Evolutionary conservation across 306 rosid genomes (phyloP).

Genomic region (Fragaria vesca): DNA sequence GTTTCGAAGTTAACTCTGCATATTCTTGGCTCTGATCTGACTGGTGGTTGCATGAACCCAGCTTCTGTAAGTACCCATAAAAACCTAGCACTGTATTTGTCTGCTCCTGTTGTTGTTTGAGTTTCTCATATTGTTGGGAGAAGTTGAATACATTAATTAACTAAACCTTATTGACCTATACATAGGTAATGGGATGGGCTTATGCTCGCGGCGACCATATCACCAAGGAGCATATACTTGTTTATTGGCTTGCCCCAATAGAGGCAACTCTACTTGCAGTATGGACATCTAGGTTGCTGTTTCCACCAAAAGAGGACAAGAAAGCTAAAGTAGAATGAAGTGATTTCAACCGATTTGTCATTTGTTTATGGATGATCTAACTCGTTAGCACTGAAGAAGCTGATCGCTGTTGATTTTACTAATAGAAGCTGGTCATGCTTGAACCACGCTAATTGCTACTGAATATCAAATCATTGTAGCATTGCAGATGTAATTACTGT

Average conservation of each 20-base stretch:
- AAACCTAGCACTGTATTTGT: neutral
- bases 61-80: conserved; percentile 63
- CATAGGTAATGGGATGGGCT: conserved; percentile 94
- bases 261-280: conserved; percentile 77
- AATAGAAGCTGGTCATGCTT: neutral
- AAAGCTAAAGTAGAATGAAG: conserved; percentile 74
- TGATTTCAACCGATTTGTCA: neutral
- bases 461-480: neutral
- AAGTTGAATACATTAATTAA: neutral
- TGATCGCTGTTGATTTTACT: neutral
- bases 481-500: neutral
- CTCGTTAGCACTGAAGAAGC: neutral
- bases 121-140: conserved; percentile 1
- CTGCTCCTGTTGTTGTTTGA: neutral
- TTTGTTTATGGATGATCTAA: neutral
- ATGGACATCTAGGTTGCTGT: conserved; percentile 63
- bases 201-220: conserved; percentile 84
- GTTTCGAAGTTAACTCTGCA: conserved; percentile 76
- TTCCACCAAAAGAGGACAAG: conserved; percentile 41
- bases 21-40: conserved; percentile 83
- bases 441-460: neutral
- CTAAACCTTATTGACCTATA: conserved; percentile 9
- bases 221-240: conserved; percentile 81
- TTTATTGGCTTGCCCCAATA: conserved; percentile 95
- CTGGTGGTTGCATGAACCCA: conserved; percentile 96